Conservation (phyloP, 2,329 filamentous ascomycete species). For the Penicillium sp. region DNA sequence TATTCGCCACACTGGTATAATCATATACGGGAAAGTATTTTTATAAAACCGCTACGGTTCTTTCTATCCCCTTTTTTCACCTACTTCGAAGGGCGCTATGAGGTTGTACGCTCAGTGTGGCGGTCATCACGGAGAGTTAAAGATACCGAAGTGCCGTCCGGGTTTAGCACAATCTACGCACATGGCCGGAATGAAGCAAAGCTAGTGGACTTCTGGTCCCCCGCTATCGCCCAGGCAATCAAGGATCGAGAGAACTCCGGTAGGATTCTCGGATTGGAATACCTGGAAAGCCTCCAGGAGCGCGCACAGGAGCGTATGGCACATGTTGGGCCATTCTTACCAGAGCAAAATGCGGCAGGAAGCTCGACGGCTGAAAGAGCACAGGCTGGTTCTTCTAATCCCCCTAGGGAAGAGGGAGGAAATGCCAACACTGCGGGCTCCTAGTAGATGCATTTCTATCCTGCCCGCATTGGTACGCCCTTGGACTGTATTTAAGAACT, state of each 20-base stretch:
- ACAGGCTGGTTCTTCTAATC: too few relatives aligned
- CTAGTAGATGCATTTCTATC: too few relatives aligned
- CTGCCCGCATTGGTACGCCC: too few relatives aligned
- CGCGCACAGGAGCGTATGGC: background rate
- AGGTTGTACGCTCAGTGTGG: background rate
- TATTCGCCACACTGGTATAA: background rate
- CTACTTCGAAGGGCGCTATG: background rate
- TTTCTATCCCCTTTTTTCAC: background rate
- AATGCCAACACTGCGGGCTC: too few relatives aligned
- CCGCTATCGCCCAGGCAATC: background rate
- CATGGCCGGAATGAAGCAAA: background rate
- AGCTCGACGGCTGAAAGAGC: background rate
- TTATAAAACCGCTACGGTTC: background rate
- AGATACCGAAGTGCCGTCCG: background rate
- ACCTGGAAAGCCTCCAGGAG: background rate
- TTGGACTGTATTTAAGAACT: too few relatives aligned
- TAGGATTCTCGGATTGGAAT: background rate
- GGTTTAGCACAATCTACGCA: background rate
- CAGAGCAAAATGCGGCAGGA: background rate
- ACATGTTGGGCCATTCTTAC: background rate
- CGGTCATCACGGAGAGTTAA: background rate
- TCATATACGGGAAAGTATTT: background rate
- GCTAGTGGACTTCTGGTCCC: background rate
- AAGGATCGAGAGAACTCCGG: background rate
- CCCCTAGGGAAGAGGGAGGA: too few relatives aligned